phyloP scores from a whole-genome alignment of 192 early-diverging fungal genomes.

The Coemansia sp. region DNA sequence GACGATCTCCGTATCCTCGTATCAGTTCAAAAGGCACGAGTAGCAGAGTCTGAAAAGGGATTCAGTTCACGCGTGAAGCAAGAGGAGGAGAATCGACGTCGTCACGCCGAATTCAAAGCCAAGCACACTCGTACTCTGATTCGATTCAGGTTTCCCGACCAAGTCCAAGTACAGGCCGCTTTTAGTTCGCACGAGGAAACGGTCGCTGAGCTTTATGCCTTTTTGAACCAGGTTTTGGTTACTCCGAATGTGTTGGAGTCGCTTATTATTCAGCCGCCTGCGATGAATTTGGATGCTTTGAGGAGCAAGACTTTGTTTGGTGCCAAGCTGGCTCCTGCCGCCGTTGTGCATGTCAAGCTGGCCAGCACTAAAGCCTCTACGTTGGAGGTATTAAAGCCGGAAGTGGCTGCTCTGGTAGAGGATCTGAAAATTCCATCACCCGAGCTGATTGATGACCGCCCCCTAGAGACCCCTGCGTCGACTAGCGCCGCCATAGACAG shows the following conservation, averaged over 20 bases:
- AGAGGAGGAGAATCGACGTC: slow-evolving; percentile 67
- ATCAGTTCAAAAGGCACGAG: slow-evolving; percentile 58
- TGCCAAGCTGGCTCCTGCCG: slow-evolving; percentile 42
- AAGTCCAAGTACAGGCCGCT: slow-evolving; percentile 68
- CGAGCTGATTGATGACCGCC: background rate
- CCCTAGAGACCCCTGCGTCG: background rate
- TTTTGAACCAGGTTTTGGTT: slow-evolving; percentile 18
- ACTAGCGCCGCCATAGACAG: background rate
- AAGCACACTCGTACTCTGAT: slow-evolving; percentile 60
- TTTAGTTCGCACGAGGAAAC: slow-evolving; percentile 67
- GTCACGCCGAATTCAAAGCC: slow-evolving; percentile 21
- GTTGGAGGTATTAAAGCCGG: slow-evolving; percentile 18
- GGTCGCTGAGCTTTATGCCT: slow-evolving; percentile 32
- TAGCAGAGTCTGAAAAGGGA: slow-evolving; percentile 63
- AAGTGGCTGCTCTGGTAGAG: slow-evolving; percentile 22
- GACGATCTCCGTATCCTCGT: slow-evolving; percentile 73
- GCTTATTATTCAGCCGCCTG: slow-evolving; percentile 41
- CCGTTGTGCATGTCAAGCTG: slow-evolving; percentile 47
- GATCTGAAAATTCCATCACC: slow-evolving; percentile 9
- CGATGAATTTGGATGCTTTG: slow-evolving; percentile 18
- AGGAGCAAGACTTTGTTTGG: slow-evolving; percentile 18
- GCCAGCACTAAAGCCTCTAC: slow-evolving; percentile 1
- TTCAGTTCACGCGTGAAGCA: slow-evolving; percentile 80
- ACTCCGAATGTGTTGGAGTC: slow-evolving; percentile 14
- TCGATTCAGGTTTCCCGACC: slow-evolving; percentile 85